Conservation (phyloP, 2,329 filamentous ascomycete genomes). For the Diaporthe longicolla region DNA sequence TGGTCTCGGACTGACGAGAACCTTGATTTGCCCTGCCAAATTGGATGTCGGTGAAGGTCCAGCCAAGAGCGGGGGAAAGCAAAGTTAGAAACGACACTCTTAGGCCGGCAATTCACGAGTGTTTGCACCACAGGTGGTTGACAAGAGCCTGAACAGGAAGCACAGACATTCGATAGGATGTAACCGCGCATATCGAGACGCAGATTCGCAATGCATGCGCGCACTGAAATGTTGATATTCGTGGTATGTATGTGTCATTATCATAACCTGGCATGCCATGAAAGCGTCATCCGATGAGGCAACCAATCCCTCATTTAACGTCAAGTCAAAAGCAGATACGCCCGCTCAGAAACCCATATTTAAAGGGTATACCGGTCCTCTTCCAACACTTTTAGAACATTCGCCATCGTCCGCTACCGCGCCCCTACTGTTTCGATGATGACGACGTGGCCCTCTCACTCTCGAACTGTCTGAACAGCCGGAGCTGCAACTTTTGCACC, state of each 20-base stretch:
- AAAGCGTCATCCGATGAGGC: neutral
- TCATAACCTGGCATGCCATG: conserved; percentile 10
- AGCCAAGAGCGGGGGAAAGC: conserved; percentile 14
- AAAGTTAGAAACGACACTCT: neutral
- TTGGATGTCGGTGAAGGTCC: neutral
- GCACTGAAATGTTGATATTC: conserved; percentile 8
- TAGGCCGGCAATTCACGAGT: neutral
- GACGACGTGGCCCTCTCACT: conserved; percentile 17
- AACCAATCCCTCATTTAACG: neutral
- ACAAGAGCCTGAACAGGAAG: neutral
- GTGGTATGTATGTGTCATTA: conserved; percentile 17
- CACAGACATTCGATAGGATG: neutral
- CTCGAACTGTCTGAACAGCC: conserved; percentile 40
- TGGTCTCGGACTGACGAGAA: conserved; percentile 1
- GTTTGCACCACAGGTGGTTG: too few species aligned
- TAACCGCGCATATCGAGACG: too few species aligned
- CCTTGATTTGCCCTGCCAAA: conserved; percentile 1
- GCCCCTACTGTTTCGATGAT: neutral
- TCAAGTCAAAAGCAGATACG: conserved; percentile 1
- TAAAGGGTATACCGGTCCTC: conserved; percentile 3
- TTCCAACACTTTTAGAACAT: neutral
- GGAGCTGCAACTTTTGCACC: conserved; percentile 41
- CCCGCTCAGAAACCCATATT: conserved; percentile 11
- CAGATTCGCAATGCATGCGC: neutral
- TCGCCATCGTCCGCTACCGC: neutral